These are phyloP conservation scores for Phlebiopsis gigantea DNA, from an alignment of 768 basidiomycete species.

Conservation along the genomic window DNA sequence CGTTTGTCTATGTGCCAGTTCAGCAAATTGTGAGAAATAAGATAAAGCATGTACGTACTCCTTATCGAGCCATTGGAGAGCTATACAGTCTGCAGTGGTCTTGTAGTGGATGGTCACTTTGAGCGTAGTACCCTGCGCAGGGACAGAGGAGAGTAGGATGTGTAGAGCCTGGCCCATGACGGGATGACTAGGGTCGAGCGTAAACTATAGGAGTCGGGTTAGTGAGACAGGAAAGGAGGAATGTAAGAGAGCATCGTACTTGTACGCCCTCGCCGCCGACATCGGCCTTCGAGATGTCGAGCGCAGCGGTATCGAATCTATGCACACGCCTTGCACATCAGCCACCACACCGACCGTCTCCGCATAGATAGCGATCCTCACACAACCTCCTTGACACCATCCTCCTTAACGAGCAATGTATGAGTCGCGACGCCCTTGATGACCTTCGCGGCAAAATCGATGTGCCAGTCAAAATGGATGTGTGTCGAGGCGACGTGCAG, in stretches of 20 bases:
- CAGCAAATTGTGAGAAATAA: not conserved
- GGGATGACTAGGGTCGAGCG: conserved; percentile 50
- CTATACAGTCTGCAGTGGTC: conserved; percentile 70
- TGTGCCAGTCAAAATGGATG: conserved; percentile 68
- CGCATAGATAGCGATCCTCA: conserved; percentile 27
- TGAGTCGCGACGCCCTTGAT: conserved; percentile 66
- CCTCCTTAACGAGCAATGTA: conserved; percentile 47
- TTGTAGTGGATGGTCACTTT: conserved; percentile 58
- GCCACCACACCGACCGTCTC: not conserved
- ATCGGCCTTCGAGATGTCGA: conserved; percentile 52
- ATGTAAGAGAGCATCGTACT: not conserved
- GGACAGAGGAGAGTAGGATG: conserved; percentile 43
- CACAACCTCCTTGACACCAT: conserved; percentile 56
- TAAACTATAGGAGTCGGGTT: conserved; percentile 33
- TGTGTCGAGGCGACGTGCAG: conserved; percentile 58
- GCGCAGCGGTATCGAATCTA: conserved; percentile 71
- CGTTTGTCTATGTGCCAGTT: conserved; percentile 52
- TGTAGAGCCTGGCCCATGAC: conserved; percentile 78
- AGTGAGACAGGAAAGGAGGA: not conserved
- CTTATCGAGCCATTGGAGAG: conserved; percentile 85
- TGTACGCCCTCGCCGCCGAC: conserved; percentile 38
- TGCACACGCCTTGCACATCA: not conserved
- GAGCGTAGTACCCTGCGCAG: conserved; percentile 36
- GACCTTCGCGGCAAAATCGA: conserved; percentile 63
- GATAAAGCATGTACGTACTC: conserved; percentile 39